Base-by-base conservation (phyloP, 2,329 filamentous ascomycete species). In the Didymella sp. region DNA sequence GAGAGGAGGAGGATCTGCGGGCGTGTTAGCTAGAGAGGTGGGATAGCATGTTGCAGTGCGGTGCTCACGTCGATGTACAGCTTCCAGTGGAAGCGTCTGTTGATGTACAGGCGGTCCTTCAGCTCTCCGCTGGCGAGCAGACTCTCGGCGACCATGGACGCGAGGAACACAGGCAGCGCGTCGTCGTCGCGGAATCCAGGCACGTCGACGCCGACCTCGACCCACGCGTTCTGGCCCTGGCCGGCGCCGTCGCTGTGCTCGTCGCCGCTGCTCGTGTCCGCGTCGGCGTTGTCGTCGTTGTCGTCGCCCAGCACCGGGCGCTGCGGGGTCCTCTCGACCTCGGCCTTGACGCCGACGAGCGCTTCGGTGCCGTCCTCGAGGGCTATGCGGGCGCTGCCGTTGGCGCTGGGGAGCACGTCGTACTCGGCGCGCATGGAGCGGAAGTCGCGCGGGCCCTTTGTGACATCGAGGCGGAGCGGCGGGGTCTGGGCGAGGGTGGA, bases 321-420 rank as follows among this genome's bases (percentile, higher is more conserved):
- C 68, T 67, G 63, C 45, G 61, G 68, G 17, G 89, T 92, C 80
- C 85, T 88, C 76, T 96, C 92, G 4, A 98, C 91, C 78, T 98
- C 94, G 0, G 91, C 92, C 79, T 98, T 99, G 59, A 97, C 89
- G 42, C 95, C 95, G 6, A 97, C 95, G 59, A 99, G 89, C 6
- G 95, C 95, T 77, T 99, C 95, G 1, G 92, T 96, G 47, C 95
- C 95, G 75, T 99, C 95, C 3, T 92, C 88, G 74, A 98, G 96
- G 65, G 94, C 96, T 43, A 99, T 89, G 30, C 96, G 87, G 58
- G 95, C 94, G 77, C 91, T 96, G 59, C 95, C 95, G 72, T 98
- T 96, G 15, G 94, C 89, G 43, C 89, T 88, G 0, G 95, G 93
- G 0, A 99, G 84, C 54, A 98, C 91, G 56, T 91, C 90, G 51